Conservation (phyloP, 164 flowering plant species). For the Sextonia rubra region DNA sequence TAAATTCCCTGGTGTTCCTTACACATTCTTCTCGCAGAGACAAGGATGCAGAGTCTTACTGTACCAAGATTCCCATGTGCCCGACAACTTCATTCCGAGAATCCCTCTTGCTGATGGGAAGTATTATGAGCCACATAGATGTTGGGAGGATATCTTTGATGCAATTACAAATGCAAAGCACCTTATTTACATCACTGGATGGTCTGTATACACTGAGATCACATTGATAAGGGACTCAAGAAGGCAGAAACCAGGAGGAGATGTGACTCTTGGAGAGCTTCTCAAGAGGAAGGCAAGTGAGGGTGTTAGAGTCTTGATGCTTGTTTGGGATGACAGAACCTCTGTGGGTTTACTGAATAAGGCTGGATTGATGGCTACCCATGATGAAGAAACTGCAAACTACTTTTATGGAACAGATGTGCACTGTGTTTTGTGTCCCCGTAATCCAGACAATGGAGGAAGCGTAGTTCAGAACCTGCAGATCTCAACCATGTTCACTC, state of each 20-base stretch:
- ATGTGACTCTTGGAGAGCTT: conserved; percentile 59
- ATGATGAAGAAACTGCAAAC: conserved; percentile 61
- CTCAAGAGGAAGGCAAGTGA: conserved; percentile 68
- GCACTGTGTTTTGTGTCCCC: conserved; percentile 62
- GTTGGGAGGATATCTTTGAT: conserved; percentile 78
- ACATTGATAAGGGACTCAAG: conserved; percentile 52
- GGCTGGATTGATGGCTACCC: conserved; percentile 76
- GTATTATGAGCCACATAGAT: conserved; percentile 52
- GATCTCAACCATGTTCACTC: conserved; percentile 73
- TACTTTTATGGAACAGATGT: conserved; percentile 50
- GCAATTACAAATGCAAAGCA: conserved; percentile 65
- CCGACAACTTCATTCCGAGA: conserved; percentile 46
- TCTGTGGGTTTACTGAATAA: conserved; percentile 45
- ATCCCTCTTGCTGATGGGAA: conserved; percentile 50
- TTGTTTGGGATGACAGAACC: conserved; percentile 82
- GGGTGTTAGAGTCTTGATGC: conserved; percentile 72
- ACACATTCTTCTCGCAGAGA: conserved; percentile 59
- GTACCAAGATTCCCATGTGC: conserved; percentile 73
- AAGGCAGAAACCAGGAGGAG: conserved; percentile 53
- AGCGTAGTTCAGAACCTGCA: conserved; percentile 52
- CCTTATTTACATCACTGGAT: conserved; percentile 68
- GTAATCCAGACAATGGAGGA: conserved; percentile 61
- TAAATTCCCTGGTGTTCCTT: conserved; percentile 58
- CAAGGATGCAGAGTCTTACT: conserved; percentile 52
- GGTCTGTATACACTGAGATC: conserved; percentile 70